Evolutionary conservation across 2,329 filamentous ascomycete genomes (phyloP), one percentile per base, ranked within the genome.

Genomic region (Sclerotinia glacialis): DNA sequence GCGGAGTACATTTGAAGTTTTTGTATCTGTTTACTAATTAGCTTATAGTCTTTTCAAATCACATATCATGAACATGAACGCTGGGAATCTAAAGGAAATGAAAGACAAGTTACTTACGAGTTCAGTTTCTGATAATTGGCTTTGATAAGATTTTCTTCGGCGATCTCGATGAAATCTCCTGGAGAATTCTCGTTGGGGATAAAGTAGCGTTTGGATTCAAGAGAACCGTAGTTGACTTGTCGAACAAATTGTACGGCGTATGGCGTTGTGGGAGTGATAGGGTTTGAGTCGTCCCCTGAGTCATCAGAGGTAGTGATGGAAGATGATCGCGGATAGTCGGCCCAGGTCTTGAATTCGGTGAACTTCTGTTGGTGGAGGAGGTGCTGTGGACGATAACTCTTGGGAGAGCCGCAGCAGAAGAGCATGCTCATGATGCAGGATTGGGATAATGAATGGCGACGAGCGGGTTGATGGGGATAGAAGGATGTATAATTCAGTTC

Each of bases 111-210:
- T 53, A 75, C 77, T 63, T 71, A 81, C 79, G 78, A 72, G 66
- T 82, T 82, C 26, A 81, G 63, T 67, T 81, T 82, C 73, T 80
- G 66, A 55, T 79, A 81, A 66, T 81, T 81, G 21, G 76, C 77
- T 16, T 78, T 67, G 52, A 82, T 76, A 42, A 82, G 69, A 63
- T 77, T 75, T 1, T 76, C 63, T 67, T 81, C 80, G 0, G 67
- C 63, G 2, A 79, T 68, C 69, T 81, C 78, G 21, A 74, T 60
- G 61, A 79, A 80, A 0, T 49, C 59, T 11, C 55, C 63, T 11
- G 56, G 52, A 9, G 52, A 65, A 8, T 46, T 61, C 6, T 56
- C 54, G 12, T 44, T 65, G 7, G 69, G 71, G 28, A 76, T 70
- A 63, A 82, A 82, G 71, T 82, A 83, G 40, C 79, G 70, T 67